phyloP scores from a whole-genome alignment of 1,284 basidiomycete species.

The Chalciporus piperatoides region DNA sequence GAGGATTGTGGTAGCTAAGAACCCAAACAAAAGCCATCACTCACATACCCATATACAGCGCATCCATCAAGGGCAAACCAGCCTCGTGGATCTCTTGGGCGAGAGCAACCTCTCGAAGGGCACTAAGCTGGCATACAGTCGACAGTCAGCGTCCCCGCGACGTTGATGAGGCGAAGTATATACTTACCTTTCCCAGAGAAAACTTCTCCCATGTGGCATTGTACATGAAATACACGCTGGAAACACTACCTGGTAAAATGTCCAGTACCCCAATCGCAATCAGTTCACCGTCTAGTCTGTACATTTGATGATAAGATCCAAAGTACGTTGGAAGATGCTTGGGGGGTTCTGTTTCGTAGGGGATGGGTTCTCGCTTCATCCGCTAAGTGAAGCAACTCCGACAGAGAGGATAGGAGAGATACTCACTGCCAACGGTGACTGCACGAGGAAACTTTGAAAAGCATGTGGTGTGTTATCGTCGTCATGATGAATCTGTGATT shows the following conservation, averaged over 20 bases:
- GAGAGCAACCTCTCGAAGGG: slow-evolving; percentile 73
- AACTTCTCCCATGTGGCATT: slow-evolving; percentile 72
- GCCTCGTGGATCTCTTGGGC: slow-evolving; percentile 69
- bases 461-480: slow-evolving; percentile 45
- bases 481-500: slow-evolving; percentile 75
- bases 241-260: slow-evolving; percentile 86
- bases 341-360: slow-evolving; percentile 49
- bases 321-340: slow-evolving; percentile 65
- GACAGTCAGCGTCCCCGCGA: slow-evolving; percentile 5
- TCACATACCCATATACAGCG: slow-evolving; percentile 79
- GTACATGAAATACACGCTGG: slow-evolving; percentile 96
- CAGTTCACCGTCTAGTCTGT: slow-evolving; percentile 76
- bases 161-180: slow-evolving; percentile 1
- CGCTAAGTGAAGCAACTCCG: slow-evolving; percentile 4
- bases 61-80: slow-evolving; percentile 60
- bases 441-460: slow-evolving; percentile 76
- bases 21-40: not conserved
- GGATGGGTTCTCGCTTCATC: slow-evolving; percentile 50
- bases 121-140: slow-evolving; percentile 63
- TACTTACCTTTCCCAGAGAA: slow-evolving; percentile 85
- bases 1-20: not conserved
- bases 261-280: slow-evolving; percentile 91
- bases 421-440: slow-evolving; percentile 71
- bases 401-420: not conserved
- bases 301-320: slow-evolving; percentile 85